phyloP scores from a whole-genome alignment of 306 rosid species.

The Castanea sativa region DNA sequence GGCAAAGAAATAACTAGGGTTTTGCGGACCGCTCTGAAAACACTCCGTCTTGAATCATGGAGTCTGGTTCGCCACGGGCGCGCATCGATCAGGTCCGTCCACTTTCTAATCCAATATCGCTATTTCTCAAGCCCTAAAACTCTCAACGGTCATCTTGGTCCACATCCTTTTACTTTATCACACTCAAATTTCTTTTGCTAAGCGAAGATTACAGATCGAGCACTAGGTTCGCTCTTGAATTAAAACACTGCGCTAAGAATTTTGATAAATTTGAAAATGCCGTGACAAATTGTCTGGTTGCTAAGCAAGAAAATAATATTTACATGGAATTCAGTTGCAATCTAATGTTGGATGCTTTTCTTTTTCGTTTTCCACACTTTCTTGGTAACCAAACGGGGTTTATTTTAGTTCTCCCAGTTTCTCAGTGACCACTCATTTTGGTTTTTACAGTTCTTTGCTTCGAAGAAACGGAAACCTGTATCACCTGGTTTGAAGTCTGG shows the following conservation, averaged over 20 bases:
- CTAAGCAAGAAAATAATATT: not conserved
- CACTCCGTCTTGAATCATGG: constrained; percentile 50
- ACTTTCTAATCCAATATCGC: not conserved
- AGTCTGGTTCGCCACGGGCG: constrained; percentile 58
- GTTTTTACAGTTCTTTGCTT: constrained; percentile 59
- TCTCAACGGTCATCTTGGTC: not conserved
- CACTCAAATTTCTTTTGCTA: too few relatives aligned
- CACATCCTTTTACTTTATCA: not conserved
- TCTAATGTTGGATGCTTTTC: not conserved
- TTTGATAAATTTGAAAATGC: not conserved
- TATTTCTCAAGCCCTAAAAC: constrained; percentile 25
- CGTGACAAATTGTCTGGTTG: not conserved
- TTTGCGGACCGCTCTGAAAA: constrained; percentile 1
- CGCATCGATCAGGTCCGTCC: constrained; percentile 73
- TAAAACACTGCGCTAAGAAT: not conserved
- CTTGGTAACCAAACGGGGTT: not conserved
- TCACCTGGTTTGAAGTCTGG: constrained; percentile 55
- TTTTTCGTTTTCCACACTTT: not conserved
- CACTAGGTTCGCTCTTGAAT: not conserved
- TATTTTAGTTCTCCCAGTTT: not conserved
- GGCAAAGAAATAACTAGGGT: constrained; percentile 4
- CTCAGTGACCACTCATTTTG: not conserved
- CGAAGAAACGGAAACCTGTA: constrained; percentile 73
- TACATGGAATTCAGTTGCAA: too few relatives aligned
- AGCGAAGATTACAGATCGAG: not conserved